Evolutionary conservation across 2,329 filamentous ascomycete genomes (phyloP), one percentile per base, ranked within the genome.

Genomic region (Sphaerostilbella broomeana): DNA sequence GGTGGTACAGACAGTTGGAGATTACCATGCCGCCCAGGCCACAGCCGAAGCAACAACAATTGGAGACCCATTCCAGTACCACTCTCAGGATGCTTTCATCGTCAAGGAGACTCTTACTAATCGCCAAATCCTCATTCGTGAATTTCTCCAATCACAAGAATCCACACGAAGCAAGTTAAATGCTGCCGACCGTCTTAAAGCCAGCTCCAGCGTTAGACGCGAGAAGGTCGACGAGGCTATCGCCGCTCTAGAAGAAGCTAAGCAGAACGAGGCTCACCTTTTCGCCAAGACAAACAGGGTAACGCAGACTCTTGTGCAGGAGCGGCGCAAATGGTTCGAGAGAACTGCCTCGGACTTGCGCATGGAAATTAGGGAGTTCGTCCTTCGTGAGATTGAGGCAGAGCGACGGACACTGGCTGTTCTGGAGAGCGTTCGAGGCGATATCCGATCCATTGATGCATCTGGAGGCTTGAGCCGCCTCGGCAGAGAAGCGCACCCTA

Each of bases 181-280:
- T 47, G 86, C 89, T 1, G 88, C 89, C 1, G 89, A 97, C 60
- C 79, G 92, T 30, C 73, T 98, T 45, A 95, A 94, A 58, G 79
- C 82, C 13, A 87, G 81, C 60, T 84, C 86, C 12, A 92, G 81
- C 42, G 89, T 98, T 24, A 84, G 87, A 46, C 77, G 84, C 24
- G 92, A 98, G 58, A 98, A 97, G 67, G 92, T 97, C 19, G 92
- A 98, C 59, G 92, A 98, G 63, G 92, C 92, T n/a, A 94, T 98
- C 54, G 75, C 80, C 13, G 77, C 87, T 4, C 74, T 97, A 4
- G 88, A 95, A 47, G 92, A 97, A 56, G 92, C 92, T 4, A 76
- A 84, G 40, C 81, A 76, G 47, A 79, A 85, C 50, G 92, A 98
- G 64, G 70, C 79, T 11, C 85, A 88, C 54, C 76, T 98, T 17